Evolutionary conservation across 345 rosid genomes (phyloP), one percentile per base, ranked within the genome.

Genomic region (Adansonia digitata): DNA sequence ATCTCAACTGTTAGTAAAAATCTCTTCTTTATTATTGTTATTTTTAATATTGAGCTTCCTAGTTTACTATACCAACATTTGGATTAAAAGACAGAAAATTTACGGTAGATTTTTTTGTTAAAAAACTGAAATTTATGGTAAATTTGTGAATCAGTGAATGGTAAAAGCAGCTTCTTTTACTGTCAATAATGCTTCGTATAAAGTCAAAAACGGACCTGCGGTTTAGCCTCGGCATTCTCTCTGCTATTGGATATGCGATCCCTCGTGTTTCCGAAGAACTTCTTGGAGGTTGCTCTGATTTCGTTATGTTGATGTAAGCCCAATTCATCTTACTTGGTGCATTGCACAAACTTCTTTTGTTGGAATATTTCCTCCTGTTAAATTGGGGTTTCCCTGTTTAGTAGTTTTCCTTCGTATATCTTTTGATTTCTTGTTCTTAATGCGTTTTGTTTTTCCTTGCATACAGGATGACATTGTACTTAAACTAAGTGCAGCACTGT

Each of bases 261-360:
- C 98, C 92, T 13, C 97, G 98, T 79, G 97, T 93, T 72, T 93
- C 97, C 73, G 86, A 77, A 86, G 95, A 87, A 74, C 86, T 93
- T 69, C 97, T 94, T 55, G 98, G 93, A 83, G 82, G 82, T 77
- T 93, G 98, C 88, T 86, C 94, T 29, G 91, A 88, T 82, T 96
- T 87, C 82, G 97, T 96, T 43, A 85, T 93, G 71, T 90, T 93
- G 18, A 93, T 96, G 99, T 97, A 93, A 97, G 98, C 55, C 4
- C 3, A 0, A 27, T 64, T 20, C 26, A n/a, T 61, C 56, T n/a
- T 10, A 13, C 59, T 46, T 45, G n/a, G 27, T 29, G 17, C 18
- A n/a, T 17, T 42, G 31, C n/a, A 18, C 43, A 9, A 60, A 27
- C 43, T 29, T 73, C 15, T 73, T 4, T 56, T n/a, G 7, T 48